These are phyloP conservation scores for Polyporus tsugae DNA, from an alignment of 1,284 basidiomycete species.

Conservation along the genomic window DNA sequence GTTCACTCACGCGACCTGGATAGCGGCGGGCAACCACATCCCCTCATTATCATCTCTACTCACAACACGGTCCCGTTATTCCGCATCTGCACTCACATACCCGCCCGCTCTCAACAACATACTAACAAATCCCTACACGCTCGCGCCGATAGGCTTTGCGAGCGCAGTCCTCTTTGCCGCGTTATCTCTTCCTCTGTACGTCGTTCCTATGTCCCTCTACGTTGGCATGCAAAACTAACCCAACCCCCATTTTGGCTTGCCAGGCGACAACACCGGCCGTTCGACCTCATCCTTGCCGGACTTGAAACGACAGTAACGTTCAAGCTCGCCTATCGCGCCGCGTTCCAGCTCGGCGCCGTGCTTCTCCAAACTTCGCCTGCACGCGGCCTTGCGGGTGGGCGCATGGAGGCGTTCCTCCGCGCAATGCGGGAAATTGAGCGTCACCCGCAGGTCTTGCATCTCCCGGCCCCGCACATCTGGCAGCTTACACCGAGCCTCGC, in stretches of 20 bases:
- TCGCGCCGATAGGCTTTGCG: constrained; percentile 53
- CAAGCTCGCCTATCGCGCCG: constrained; percentile 83
- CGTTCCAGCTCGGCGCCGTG: constrained; percentile 80
- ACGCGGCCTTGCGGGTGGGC: constrained; percentile 62
- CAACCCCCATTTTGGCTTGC: not conserved
- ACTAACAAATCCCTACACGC: constrained; percentile 61
- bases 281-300: constrained; percentile 81
- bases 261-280: constrained; percentile 66
- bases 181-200: constrained; percentile 60
- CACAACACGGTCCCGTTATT: constrained; percentile 50
- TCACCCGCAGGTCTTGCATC: constrained; percentile 79
- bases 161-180: constrained; percentile 52
- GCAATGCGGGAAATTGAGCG: constrained; percentile 87
- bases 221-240: not conserved
- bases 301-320: constrained; percentile 81
- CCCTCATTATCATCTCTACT: constrained; percentile 56
- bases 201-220: constrained; percentile 24
- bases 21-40: constrained; percentile 64
- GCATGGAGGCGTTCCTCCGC: constrained; percentile 82
- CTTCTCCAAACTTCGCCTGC: constrained; percentile 88
- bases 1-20: not conserved
- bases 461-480: constrained; percentile 88
- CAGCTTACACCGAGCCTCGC: constrained; percentile 68
- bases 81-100: constrained; percentile 44
- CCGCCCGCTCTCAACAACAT: constrained; percentile 48